These are phyloP conservation scores for Seiridium unicorne DNA, from an alignment of 2,329 filamentous ascomycete genomes.

Conservation along the genomic window DNA sequence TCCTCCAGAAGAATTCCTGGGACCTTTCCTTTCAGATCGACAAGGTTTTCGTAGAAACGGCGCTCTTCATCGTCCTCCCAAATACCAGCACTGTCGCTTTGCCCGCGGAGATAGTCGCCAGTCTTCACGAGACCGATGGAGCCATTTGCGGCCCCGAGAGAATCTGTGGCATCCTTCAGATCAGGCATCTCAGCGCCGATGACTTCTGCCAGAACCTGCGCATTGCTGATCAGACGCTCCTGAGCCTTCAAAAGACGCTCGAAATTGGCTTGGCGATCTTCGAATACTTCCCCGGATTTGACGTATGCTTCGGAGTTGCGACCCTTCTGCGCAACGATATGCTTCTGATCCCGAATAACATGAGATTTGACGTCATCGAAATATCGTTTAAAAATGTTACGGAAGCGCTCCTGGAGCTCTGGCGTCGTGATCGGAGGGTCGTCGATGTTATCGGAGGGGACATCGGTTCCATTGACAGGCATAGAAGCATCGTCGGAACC, in stretches of 20 bases:
- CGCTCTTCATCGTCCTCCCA: slow-evolving; percentile 99
- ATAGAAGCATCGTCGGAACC: slow-evolving; percentile 41
- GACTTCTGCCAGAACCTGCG: slow-evolving; percentile 85
- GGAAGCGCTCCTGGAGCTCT: slow-evolving; percentile 83
- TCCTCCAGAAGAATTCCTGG: slow-evolving; percentile 92
- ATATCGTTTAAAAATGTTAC: slow-evolving; percentile 80
- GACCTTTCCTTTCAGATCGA: slow-evolving; percentile 93
- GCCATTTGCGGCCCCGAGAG: slow-evolving; percentile 63
- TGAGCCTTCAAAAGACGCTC: slow-evolving; percentile 92
- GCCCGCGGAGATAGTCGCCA: slow-evolving; percentile 86
- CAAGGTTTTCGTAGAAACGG: slow-evolving; percentile 95
- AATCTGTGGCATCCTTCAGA: slow-evolving; percentile 77
- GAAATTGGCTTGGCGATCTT: slow-evolving; percentile 93
- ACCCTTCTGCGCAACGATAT: slow-evolving; percentile 79
- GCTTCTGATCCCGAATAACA: slow-evolving; percentile 87
- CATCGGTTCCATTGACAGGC: slow-evolving; percentile 50
- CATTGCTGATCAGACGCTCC: slow-evolving; percentile 85
- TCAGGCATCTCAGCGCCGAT: slow-evolving; percentile 93
- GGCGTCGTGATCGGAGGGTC: slow-evolving; percentile 74
- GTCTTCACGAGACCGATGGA: slow-evolving; percentile 93
- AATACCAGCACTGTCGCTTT: slow-evolving; percentile 87
- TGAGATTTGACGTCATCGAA: slow-evolving; percentile 92
- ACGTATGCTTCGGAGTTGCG: slow-evolving; percentile 98
- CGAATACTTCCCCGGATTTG: slow-evolving; percentile 96
- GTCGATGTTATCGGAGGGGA: slow-evolving; percentile 42